These are phyloP conservation scores for Ceratobasidium sp. DNA, from an alignment of 1,284 basidiomycete species.

Conservation along the genomic window DNA sequence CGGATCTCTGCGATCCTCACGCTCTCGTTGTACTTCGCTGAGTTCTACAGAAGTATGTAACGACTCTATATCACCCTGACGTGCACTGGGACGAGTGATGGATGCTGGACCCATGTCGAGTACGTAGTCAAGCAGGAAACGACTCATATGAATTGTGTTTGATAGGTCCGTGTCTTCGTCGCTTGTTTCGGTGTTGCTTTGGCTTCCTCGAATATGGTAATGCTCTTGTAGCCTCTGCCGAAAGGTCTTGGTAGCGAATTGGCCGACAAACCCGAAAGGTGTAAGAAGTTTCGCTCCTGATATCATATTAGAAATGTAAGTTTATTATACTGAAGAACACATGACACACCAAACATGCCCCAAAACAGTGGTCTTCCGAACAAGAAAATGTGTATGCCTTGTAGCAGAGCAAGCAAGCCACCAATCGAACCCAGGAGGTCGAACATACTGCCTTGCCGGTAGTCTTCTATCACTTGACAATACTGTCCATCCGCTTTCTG, in stretches of 20 bases:
- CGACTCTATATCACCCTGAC: too few species aligned
- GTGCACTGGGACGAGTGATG: too few species aligned
- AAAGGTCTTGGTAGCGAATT: neutral
- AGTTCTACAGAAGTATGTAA: too few species aligned
- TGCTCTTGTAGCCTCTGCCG: neutral
- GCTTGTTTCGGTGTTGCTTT: too few species aligned
- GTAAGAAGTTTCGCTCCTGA: constrained; percentile 13
- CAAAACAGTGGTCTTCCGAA: constrained; percentile 34
- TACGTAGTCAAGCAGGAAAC: too few species aligned
- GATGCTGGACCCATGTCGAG: too few species aligned
- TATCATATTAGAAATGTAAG: neutral
- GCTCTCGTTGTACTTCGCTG: too few species aligned
- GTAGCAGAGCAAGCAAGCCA: constrained; percentile 19
- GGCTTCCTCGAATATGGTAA: too few species aligned
- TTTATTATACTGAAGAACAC: neutral
- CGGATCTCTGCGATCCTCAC: too few species aligned
- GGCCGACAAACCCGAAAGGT: constrained; percentile 4
- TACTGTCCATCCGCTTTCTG: neutral
- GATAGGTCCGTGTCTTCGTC: too few species aligned
- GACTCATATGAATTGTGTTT: too few species aligned
- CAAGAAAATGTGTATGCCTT: constrained; percentile 28
- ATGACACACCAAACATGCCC: constrained; percentile 22
- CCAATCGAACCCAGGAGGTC: constrained; percentile 27
- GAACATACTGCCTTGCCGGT: neutral
- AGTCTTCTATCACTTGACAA: constrained; percentile 29